phyloP scores from a whole-genome alignment of 2,329 filamentous ascomycete species.

The Trichoderma atrobrunneum region DNA sequence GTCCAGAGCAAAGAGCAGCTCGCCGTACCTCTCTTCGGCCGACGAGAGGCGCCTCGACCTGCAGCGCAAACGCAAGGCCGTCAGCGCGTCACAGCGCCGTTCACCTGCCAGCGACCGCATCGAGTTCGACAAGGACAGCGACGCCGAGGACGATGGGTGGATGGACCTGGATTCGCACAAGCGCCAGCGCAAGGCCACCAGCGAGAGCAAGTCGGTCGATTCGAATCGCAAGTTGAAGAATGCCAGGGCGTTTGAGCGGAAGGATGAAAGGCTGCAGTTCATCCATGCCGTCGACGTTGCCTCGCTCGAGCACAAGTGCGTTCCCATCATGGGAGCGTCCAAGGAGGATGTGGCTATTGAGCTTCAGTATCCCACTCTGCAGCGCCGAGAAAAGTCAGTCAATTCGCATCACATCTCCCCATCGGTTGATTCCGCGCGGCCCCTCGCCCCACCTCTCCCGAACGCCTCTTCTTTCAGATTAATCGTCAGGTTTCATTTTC shows the following conservation, averaged over 20 bases:
- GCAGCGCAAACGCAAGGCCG: conserved; percentile 53
- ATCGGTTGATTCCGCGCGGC: neutral
- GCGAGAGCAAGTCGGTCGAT: conserved; percentile 44
- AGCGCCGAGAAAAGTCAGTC: conserved; percentile 63
- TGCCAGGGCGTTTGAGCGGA: conserved; percentile 44
- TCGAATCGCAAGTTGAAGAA: conserved; percentile 47
- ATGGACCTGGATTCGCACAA: conserved; percentile 48
- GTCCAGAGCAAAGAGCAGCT: conserved; percentile 40
- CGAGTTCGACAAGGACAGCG: conserved; percentile 50
- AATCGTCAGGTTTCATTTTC: neutral
- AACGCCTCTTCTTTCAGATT: neutral
- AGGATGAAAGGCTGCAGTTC: conserved; percentile 43
- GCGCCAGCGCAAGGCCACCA: conserved; percentile 43
- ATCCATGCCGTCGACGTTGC: conserved; percentile 60
- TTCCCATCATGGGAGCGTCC: conserved; percentile 47
- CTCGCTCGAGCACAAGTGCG: conserved; percentile 49
- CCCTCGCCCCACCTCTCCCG: neutral
- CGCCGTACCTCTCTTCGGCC: conserved; percentile 41
- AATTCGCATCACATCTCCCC: neutral
- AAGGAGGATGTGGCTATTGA: conserved; percentile 59
- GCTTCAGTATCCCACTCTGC: conserved; percentile 80
- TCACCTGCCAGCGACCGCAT: conserved; percentile 50
- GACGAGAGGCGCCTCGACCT: conserved; percentile 39
- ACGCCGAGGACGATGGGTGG: conserved; percentile 53
- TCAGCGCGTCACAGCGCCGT: conserved; percentile 31